A percentile compares a stretch with the other conserved stretches of the same genome.
Evolutionary conservation across 2,329 filamentous ascomycete species (phyloP).

Genomic region (Leptosphaerulina australis): DNA sequence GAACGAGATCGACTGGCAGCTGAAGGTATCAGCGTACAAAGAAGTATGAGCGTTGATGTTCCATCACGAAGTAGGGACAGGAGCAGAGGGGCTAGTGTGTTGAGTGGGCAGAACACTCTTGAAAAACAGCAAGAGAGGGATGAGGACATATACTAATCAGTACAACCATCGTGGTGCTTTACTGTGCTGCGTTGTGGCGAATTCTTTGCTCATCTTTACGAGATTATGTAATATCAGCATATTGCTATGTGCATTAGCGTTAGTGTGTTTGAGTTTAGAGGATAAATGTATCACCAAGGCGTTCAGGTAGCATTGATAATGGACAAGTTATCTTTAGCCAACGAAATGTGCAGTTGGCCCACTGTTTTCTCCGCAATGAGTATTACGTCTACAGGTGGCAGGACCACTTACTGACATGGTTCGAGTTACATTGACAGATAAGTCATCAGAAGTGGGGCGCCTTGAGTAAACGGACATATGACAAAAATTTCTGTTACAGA

Average conservation of each 20-base stretch:
- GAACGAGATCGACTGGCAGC: constrained; percentile 52
- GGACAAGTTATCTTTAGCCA: neutral
- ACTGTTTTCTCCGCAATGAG: too few relatives aligned
- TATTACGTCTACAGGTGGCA: too few relatives aligned
- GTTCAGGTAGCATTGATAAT: constrained; percentile 3
- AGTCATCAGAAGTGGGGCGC: too few relatives aligned
- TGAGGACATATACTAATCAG: constrained; percentile 16
- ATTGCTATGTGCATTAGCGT: constrained; percentile 7
- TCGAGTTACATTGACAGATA: too few relatives aligned
- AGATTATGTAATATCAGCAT: constrained; percentile 13
- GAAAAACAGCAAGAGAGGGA: constrained; percentile 9
- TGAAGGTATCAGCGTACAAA: constrained; percentile 25
- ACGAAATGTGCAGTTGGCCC: too few relatives aligned
- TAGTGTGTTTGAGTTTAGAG: neutral
- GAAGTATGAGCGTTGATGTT: constrained; percentile 28
- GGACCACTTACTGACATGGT: too few relatives aligned
- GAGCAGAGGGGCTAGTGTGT: constrained; percentile 27
- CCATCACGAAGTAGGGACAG: constrained; percentile 16
- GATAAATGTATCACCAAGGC: neutral
- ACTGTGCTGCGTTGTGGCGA: neutral
- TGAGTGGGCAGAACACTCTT: constrained; percentile 23
- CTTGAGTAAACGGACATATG: too few relatives aligned
- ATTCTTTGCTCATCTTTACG: neutral
- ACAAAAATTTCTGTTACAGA: too few relatives aligned
- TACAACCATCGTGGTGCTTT: neutral